A percentile compares a stretch with the other conserved stretches of the same genome.
phyloP scores from a whole-genome alignment of 345 rosid genomes.

The Hibiscus trionum region DNA sequence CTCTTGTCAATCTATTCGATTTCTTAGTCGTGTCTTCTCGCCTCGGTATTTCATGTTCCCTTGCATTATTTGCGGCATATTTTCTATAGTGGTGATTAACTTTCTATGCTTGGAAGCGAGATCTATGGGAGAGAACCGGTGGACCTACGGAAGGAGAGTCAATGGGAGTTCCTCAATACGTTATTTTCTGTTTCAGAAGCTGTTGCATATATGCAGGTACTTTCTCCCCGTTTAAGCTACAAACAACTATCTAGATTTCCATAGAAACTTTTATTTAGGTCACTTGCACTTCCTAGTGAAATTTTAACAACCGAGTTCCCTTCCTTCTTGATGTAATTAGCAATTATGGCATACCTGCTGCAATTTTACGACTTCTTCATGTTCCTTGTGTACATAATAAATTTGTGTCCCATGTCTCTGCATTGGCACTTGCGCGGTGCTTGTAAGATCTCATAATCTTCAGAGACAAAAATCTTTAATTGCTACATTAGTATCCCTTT shows the following conservation, averaged over 20 bases:
- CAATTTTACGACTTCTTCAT: not conserved
- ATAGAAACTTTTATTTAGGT: not conserved
- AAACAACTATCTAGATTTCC: not conserved
- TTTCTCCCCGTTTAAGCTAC: slow-evolving; percentile 5
- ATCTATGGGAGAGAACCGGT: slow-evolving; percentile 91
- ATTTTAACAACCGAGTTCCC: not conserved
- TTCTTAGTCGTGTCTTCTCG: not conserved
- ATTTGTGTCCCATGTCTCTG: not conserved
- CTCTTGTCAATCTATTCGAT: not conserved
- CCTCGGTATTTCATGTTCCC: slow-evolving; percentile 10
- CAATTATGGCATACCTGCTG: not conserved
- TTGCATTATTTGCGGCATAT: slow-evolving; percentile 20
- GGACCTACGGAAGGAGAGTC: slow-evolving; percentile 82
- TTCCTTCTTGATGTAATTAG: not conserved
- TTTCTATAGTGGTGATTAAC: slow-evolving; percentile 28
- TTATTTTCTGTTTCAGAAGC: slow-evolving; percentile 96
- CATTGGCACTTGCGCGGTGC: not conserved
- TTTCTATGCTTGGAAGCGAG: slow-evolving; percentile 62
- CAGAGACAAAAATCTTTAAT: not conserved
- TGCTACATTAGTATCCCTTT: not conserved
- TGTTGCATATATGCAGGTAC: slow-evolving; percentile 89
- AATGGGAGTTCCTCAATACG: slow-evolving; percentile 91
- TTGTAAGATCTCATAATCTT: not conserved
- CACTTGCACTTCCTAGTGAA: not conserved
- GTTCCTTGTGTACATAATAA: not conserved